Conservation (phyloP, 225 moss, liverwort and hornwort genomes). For the Pseudisothecium myosuroides region DNA sequence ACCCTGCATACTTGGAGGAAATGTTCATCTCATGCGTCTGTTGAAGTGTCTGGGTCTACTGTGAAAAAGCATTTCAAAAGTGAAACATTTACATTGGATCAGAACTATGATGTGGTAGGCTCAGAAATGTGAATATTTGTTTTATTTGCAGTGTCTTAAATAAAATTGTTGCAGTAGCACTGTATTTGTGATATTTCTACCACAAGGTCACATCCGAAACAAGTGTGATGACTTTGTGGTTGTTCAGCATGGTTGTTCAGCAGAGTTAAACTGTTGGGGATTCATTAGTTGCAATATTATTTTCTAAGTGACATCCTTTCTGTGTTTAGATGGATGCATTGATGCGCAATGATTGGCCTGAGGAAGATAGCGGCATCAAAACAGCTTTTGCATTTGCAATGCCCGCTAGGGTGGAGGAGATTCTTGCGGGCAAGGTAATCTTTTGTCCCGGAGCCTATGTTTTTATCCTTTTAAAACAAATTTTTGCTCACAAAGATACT, state of each 20-base stretch:
- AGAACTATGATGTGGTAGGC: not conserved
- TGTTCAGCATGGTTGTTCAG: not conserved
- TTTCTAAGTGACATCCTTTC: not conserved
- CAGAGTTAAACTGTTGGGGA: not conserved
- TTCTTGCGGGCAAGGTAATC: slow-evolving; percentile 49
- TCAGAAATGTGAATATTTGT: not conserved
- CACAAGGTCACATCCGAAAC: not conserved
- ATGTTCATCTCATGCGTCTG: not conserved
- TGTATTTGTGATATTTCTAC: not conserved
- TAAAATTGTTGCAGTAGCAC: not conserved
- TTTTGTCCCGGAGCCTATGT: not conserved
- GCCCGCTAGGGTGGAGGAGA: slow-evolving; percentile 68
- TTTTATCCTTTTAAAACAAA: not conserved
- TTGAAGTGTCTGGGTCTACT: not conserved
- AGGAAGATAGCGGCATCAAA: slow-evolving; percentile 73
- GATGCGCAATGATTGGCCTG: slow-evolving; percentile 87
- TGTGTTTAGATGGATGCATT: slow-evolving; percentile 63
- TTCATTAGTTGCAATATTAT: not conserved
- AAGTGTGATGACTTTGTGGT: not conserved
- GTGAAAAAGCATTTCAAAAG: not conserved
- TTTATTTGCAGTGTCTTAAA: not conserved
- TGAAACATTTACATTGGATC: not conserved
- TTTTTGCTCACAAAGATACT: not conserved
- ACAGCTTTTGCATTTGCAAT: slow-evolving; percentile 73
- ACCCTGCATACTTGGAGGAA: not conserved